Percentiles rank a stretch among this genome's conserved stretches.
Evolutionary conservation across 495 filamentous ascomycete species (phyloP).

Genomic region (Clavariopsis aquatica): DNA sequence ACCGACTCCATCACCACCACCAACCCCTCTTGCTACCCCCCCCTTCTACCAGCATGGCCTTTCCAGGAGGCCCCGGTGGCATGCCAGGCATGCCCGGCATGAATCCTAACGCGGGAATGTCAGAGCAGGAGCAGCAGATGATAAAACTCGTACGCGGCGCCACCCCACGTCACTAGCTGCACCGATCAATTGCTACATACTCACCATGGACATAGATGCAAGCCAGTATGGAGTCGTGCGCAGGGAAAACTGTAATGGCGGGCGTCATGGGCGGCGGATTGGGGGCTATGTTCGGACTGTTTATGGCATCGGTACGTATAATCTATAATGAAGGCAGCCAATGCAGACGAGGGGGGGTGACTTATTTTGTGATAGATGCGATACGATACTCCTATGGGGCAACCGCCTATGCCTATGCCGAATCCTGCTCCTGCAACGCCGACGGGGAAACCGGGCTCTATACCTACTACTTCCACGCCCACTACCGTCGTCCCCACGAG

Average conservation of each 20-base stretch:
- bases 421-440: background rate
- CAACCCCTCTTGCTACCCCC: too few species aligned
- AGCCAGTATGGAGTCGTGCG: conserved; percentile 36
- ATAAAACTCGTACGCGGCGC: conserved; percentile 29
- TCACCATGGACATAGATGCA: conserved; percentile 31
- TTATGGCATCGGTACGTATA: conserved; percentile 32
- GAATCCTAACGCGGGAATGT: conserved; percentile 31
- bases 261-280: conserved; percentile 38
- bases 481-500: conserved; percentile 6
- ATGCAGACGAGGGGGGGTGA: too few species aligned
- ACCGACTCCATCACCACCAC: background rate
- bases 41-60: conserved; percentile 24
- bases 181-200: background rate
- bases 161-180: background rate
- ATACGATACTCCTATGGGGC: conserved; percentile 75
- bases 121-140: conserved; percentile 37
- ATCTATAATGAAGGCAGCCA: background rate
- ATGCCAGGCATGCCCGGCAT: conserved; percentile 17
- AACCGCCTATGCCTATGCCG: conserved; percentile 15
- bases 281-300: conserved; percentile 39
- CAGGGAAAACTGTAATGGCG: conserved; percentile 37
- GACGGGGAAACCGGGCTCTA: background rate
- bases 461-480: conserved; percentile 6
- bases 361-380: conserved; percentile 87
- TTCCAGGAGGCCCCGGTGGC: conserved; percentile 20